Evolutionary conservation across 805 yeast genomes (phyloP).

Genomic region (Candida vaughaniae): DNA sequence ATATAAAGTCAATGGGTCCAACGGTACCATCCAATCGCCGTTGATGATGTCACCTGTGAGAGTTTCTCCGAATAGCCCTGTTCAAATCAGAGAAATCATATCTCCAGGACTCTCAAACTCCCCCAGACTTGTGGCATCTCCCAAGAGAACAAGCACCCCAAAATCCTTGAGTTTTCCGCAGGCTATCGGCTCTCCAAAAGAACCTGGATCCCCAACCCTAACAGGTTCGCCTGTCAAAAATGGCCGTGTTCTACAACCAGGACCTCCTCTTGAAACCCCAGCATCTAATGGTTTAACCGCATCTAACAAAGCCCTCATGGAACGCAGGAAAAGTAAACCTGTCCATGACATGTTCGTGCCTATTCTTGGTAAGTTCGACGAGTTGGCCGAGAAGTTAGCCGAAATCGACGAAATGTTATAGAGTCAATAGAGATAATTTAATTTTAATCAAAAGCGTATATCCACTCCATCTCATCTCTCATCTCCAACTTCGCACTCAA

Average conservation of each 20-base stretch:
- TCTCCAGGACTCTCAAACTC: background rate
- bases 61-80: background rate
- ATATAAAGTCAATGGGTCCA: too few species aligned
- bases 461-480: background rate
- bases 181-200: background rate
- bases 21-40: background rate
- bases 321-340: slow-evolving; percentile 23
- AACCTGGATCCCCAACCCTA: background rate
- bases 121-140: background rate
- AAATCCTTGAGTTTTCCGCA: background rate
- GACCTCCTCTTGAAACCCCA: too few species aligned
- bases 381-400: slow-evolving; percentile 41
- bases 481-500: background rate
- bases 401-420: slow-evolving; percentile 29
- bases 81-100: background rate
- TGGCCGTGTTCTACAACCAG: too few species aligned
- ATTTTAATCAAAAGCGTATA: too few species aligned
- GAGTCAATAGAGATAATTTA: background rate
- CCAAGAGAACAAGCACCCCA: background rate
- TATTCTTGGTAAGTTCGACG: slow-evolving; percentile 49
- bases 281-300: background rate
- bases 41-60: background rate
- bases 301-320: background rate
- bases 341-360: slow-evolving; percentile 59
- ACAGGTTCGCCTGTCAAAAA: too few species aligned